phyloP scores from a whole-genome alignment of 2,329 filamentous ascomycete species.

The Penicillium hordei region DNA sequence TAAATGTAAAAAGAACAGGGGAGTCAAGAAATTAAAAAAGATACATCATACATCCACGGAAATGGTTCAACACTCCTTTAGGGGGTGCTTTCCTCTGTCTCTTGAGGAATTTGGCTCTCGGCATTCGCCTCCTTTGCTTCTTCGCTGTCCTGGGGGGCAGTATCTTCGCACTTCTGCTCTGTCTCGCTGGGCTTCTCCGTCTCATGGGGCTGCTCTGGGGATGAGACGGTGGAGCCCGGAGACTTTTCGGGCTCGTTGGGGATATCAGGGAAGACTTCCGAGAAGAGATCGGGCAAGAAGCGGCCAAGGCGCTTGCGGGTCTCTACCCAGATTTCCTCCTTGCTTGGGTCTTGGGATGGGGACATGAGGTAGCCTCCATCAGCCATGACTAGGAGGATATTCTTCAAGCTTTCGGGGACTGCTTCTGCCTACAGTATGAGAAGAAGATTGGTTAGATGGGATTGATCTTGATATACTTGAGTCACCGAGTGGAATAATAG shows the following conservation, averaged over 20 bases:
- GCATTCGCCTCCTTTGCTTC: conserved; percentile 2
- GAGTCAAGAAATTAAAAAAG: conserved; percentile 2
- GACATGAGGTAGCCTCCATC: conserved; percentile 81
- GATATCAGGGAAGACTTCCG: conserved; percentile 56
- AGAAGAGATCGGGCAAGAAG: conserved; percentile 60
- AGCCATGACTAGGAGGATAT: conserved; percentile 92
- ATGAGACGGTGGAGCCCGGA: conserved; percentile 18
- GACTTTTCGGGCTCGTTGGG: conserved; percentile 23
- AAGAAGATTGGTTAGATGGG: conserved; percentile 6
- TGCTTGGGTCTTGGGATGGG: conserved; percentile 54
- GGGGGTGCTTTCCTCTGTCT: conserved; percentile 1
- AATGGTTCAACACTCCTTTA: background rate
- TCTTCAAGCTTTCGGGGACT: conserved; percentile 92
- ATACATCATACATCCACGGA: background rate
- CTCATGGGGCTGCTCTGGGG: conserved; percentile 21
- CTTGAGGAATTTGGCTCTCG: conserved; percentile 4
- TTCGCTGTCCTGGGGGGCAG: background rate
- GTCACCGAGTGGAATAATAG: conserved; percentile 2
- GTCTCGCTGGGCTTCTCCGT: conserved; percentile 15
- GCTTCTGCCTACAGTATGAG: conserved; percentile 71
- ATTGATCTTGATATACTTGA: background rate
- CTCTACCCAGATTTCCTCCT: conserved; percentile 60
- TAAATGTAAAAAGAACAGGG: conserved; percentile 13
- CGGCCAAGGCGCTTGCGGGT: conserved; percentile 60
- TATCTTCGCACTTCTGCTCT: conserved; percentile 16